Percentiles rank a stretch among this genome's conserved stretches.
Conservation (phyloP, 371 early-diverging fungal species). For the Umbelopsis sp. region DNA sequence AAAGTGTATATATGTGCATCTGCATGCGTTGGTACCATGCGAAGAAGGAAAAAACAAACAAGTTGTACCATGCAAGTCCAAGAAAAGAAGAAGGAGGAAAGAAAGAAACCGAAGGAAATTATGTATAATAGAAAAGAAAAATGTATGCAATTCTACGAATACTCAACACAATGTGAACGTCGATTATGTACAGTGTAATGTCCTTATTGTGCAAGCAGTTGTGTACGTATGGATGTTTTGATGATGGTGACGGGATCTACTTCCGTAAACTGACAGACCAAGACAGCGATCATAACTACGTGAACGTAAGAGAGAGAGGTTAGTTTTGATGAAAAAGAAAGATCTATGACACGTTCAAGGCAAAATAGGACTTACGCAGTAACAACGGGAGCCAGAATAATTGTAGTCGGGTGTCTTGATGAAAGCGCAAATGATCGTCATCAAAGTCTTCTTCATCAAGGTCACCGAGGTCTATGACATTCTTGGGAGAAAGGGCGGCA, state of each 20-base stretch:
- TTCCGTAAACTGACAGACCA: neutral
- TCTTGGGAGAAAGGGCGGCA: slow-evolving; percentile 3
- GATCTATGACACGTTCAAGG: neutral
- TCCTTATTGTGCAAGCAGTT: slow-evolving; percentile 6
- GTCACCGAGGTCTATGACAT: slow-evolving; percentile 13
- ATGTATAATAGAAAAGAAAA: neutral
- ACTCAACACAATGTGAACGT: neutral
- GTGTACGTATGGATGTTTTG: neutral
- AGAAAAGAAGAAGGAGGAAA: neutral
- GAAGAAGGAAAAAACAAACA: neutral
- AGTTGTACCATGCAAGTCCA: too few relatives aligned
- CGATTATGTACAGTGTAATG: slow-evolving; percentile 13
- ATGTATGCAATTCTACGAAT: neutral
- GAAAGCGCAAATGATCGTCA: neutral
- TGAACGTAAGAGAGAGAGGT: neutral
- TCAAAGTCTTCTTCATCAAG: slow-evolving; percentile 4
- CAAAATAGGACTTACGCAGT: slow-evolving; percentile 26
- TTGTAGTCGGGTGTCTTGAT: slow-evolving; percentile 34
- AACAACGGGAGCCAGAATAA: slow-evolving; percentile 41
- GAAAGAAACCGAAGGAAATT: neutral
- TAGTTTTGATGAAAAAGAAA: neutral
- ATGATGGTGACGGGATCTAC: neutral
- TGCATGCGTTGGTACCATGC: neutral
- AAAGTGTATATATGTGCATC: neutral
- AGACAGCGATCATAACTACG: slow-evolving; percentile 7